Conservation (phyloP, 345 rosid species). For the Salix caprea region DNA sequence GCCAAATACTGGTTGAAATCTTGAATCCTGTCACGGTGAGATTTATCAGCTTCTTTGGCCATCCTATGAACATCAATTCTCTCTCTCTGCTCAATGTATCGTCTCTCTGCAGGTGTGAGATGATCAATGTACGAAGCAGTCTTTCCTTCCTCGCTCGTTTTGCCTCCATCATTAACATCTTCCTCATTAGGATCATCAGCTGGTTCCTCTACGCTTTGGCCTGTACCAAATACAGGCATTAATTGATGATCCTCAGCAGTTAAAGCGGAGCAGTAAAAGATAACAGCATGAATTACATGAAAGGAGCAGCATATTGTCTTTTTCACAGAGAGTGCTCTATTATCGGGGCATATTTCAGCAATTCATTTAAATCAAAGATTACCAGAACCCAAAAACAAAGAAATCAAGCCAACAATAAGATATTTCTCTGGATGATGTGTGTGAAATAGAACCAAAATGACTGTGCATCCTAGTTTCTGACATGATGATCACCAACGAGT, state of each 20-base stretch:
- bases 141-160: conserved; percentile 41
- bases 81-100: conserved; percentile 74
- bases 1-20: conserved; percentile 84
- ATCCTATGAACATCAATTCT: conserved; percentile 52
- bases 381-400: neutral
- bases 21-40: conserved; percentile 81
- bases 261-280: too few relatives aligned
- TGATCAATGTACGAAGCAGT: conserved; percentile 37
- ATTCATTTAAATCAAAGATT: neutral
- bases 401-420: neutral
- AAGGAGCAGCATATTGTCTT: neutral
- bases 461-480: neutral
- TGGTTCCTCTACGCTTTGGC: conserved; percentile 28
- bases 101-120: conserved; percentile 62
- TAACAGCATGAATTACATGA: neutral
- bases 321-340: neutral
- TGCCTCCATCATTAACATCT: conserved; percentile 26
- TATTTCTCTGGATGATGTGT: too few relatives aligned
- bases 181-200: conserved; percentile 19
- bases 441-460: neutral
- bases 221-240: conserved; percentile 17
- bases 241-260: neutral
- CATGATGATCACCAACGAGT: too few relatives aligned
- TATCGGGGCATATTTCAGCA: neutral
- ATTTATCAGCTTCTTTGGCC: conserved; percentile 71